Evolutionary conservation across 1,284 basidiomycete species (phyloP).

Genomic region (Microbotryum scabiosae): DNA sequence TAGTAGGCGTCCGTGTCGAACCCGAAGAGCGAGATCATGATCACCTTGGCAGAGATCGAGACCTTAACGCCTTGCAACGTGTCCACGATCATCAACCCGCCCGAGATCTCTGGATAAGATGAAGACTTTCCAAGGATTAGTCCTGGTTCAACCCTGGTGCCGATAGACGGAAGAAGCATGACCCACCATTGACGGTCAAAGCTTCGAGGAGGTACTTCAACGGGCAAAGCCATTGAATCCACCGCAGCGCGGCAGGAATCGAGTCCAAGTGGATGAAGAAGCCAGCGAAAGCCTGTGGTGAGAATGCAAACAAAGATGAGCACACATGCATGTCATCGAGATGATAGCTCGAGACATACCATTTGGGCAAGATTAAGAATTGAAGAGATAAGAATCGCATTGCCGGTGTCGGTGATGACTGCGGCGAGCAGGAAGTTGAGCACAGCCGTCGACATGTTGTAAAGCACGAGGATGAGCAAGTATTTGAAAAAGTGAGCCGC

Average conservation of each 20-base stretch:
- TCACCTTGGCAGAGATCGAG: slow-evolving; percentile 62
- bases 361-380: slow-evolving; percentile 32
- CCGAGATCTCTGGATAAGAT: slow-evolving; percentile 64
- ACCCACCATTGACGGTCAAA: neutral
- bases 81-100: slow-evolving; percentile 73
- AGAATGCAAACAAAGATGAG: neutral
- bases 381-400: slow-evolving; percentile 66
- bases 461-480: slow-evolving; percentile 64
- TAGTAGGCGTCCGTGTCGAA: slow-evolving; percentile 69
- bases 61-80: slow-evolving; percentile 70
- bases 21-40: slow-evolving; percentile 79
- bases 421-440: slow-evolving; percentile 80
- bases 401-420: slow-evolving; percentile 68
- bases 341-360: neutral
- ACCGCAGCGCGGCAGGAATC: slow-evolving; percentile 33
- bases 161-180: neutral
- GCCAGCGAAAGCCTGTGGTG: slow-evolving; percentile 34
- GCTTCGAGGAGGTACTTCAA: slow-evolving; percentile 67
- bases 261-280: slow-evolving; percentile 44
- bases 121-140: neutral
- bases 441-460: slow-evolving; percentile 69
- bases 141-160: neutral
- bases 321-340: slow-evolving; percentile 10
- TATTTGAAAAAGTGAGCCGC: slow-evolving; percentile 73
- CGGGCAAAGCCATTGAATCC: slow-evolving; percentile 59